These are phyloP conservation scores for Candida corydali DNA, from an alignment of 805 yeast species.

Conservation along the genomic window DNA sequence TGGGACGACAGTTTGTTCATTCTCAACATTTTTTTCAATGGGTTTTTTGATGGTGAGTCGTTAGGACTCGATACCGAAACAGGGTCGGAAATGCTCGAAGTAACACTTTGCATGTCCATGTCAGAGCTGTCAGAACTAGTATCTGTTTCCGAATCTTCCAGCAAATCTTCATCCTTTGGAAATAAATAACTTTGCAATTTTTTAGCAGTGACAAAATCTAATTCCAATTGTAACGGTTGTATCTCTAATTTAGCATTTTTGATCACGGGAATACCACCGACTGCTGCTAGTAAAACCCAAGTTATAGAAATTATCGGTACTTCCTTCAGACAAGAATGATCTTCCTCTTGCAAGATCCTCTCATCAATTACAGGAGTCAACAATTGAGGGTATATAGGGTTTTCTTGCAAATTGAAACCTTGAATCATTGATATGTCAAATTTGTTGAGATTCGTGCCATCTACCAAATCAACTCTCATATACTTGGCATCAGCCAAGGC, in stretches of 20 bases:
- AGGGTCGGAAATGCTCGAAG: slow-evolving; percentile 1
- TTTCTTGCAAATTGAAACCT: slow-evolving; percentile 58
- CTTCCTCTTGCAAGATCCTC: slow-evolving; percentile 12
- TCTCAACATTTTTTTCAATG: slow-evolving; percentile 10
- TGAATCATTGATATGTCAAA: slow-evolving; percentile 60
- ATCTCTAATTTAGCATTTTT: slow-evolving; percentile 56
- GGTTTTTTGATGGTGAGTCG: slow-evolving; percentile 5
- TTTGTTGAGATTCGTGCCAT: slow-evolving; percentile 63
- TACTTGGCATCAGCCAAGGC: slow-evolving; percentile 60
- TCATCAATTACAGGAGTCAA: slow-evolving; percentile 44
- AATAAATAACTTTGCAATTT: slow-evolving; percentile 65
- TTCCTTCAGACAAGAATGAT: slow-evolving; percentile 7
- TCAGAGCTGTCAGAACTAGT: slow-evolving; percentile 4
- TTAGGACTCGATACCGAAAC: not conserved
- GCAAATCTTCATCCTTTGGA: slow-evolving; percentile 41
- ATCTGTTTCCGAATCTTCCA: slow-evolving; percentile 1
- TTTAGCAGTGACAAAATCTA: slow-evolving; percentile 69
- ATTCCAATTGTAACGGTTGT: slow-evolving; percentile 63
- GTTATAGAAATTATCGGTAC: slow-evolving; percentile 26
- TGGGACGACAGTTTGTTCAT: slow-evolving; percentile 6
- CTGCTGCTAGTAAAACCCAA: slow-evolving; percentile 82
- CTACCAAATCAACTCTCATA: slow-evolving; percentile 56
- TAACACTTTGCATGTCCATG: slow-evolving; percentile 1
- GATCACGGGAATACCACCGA: slow-evolving; percentile 88
- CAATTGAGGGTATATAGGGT: slow-evolving; percentile 66